A percentile compares a stretch with the other conserved stretches of the same genome.
These are phyloP conservation scores for Leptodermis oblonga DNA, from an alignment of 257 asterid genomes.

Conservation along the genomic window DNA sequence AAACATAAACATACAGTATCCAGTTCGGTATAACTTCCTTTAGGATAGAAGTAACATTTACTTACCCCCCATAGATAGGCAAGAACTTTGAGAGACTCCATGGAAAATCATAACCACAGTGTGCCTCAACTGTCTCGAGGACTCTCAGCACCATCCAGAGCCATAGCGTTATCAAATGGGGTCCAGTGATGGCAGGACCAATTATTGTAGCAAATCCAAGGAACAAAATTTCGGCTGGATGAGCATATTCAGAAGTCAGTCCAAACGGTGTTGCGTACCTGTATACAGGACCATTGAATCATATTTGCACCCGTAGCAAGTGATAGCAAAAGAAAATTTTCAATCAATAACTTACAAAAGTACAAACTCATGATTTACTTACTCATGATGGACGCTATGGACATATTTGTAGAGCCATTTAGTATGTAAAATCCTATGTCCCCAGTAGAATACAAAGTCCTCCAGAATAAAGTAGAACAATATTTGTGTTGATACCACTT, in stretches of 20 bases:
- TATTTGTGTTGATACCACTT: constrained; percentile 75
- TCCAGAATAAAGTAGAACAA: constrained; percentile 88
- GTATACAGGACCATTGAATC: constrained; percentile 20
- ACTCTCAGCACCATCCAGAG: constrained; percentile 97
- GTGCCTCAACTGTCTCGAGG: constrained; percentile 97
- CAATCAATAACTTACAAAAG: not conserved
- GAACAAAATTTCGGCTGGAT: constrained; percentile 94
- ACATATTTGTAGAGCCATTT: constrained; percentile 99
- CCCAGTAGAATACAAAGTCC: constrained; percentile 97
- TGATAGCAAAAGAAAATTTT: constrained; percentile 8
- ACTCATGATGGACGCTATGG: constrained; percentile 99
- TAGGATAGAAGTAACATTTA: constrained; percentile 10
- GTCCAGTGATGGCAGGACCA: constrained; percentile 98
- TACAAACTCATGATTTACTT: constrained; percentile 32
- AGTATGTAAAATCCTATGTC: constrained; percentile 88
- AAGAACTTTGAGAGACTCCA: constrained; percentile 92
- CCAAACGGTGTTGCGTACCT: constrained; percentile 99
- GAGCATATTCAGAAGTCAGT: constrained; percentile 98
- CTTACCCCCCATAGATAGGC: constrained; percentile 99
- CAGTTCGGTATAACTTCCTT: not conserved
- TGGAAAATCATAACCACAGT: constrained; percentile 96
- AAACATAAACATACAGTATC: too few species aligned
- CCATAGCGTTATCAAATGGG: constrained; percentile 93
- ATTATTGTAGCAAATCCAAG: constrained; percentile 95
- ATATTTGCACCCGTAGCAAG: constrained; percentile 8